Evolutionary conservation across 2,329 filamentous ascomycete species (phyloP).

Genomic region (Claviceps pazoutovae): DNA sequence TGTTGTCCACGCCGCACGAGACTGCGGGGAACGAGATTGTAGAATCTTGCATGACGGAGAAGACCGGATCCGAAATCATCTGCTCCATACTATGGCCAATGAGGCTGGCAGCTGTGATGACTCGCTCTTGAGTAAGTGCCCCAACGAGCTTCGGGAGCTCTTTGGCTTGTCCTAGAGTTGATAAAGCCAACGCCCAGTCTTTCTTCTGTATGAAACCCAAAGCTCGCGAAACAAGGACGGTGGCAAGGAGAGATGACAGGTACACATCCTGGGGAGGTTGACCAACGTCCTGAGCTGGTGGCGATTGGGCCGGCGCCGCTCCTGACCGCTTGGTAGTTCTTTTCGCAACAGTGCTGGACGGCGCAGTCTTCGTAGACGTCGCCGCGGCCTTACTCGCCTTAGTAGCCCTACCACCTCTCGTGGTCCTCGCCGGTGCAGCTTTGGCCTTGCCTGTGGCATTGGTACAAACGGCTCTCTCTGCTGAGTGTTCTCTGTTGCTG

Average conservation of each 20-base stretch:
- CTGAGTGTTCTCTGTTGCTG: neutral
- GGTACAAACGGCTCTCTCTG: constrained; percentile 4
- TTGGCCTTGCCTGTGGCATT: constrained; percentile 5
- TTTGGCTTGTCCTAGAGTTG: constrained; percentile 37
- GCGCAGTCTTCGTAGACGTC: constrained; percentile 9
- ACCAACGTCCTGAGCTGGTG: constrained; percentile 8
- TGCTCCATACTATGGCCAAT: constrained; percentile 55
- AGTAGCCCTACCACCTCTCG: neutral
- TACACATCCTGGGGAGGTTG: constrained; percentile 19
- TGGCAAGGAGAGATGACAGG: constrained; percentile 23
- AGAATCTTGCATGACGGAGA: constrained; percentile 82
- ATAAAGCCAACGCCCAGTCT: constrained; percentile 45
- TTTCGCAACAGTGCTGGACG: constrained; percentile 4
- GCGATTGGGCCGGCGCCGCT: constrained; percentile 9
- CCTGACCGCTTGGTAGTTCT: constrained; percentile 9
- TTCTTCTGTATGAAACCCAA: constrained; percentile 32
- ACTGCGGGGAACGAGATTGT: constrained; percentile 77
- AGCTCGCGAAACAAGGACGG: constrained; percentile 25
- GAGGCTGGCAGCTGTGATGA: constrained; percentile 53
- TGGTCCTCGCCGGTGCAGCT: constrained; percentile 6
- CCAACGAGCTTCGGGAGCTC: constrained; percentile 27
- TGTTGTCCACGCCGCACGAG: constrained; percentile 30
- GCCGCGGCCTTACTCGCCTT: constrained; percentile 8
- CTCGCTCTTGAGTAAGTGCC: constrained; percentile 33
- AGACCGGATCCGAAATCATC: constrained; percentile 68